These are phyloP conservation scores for Neurospora sp. DNA, from an alignment of 495 filamentous ascomycete species.

Conservation along the genomic window DNA sequence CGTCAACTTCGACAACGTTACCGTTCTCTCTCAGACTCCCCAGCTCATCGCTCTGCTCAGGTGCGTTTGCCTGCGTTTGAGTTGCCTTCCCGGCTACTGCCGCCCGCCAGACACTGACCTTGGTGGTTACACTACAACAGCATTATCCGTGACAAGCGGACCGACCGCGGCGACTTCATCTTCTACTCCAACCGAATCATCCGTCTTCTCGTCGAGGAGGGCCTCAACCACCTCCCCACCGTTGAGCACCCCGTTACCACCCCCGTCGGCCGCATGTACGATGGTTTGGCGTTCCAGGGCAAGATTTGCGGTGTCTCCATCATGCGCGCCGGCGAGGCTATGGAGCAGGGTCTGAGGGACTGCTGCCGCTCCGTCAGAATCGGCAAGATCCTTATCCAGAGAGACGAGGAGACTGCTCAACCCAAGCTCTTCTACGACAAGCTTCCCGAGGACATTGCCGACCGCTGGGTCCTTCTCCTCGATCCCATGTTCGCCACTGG, in stretches of 20 bases:
- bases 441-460: slow-evolving; percentile 82
- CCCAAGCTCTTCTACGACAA: slow-evolving; percentile 96
- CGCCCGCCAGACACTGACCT: slow-evolving; percentile 6
- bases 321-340: slow-evolving; percentile 95
- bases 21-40: slow-evolving; percentile 83
- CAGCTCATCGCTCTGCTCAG: slow-evolving; percentile 95
- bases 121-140: slow-evolving; percentile 34
- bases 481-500: slow-evolving; percentile 99
- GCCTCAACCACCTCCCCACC: slow-evolving; percentile 90
- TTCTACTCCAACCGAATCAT: slow-evolving; percentile 99
- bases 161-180: slow-evolving; percentile 88
- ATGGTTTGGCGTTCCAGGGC: slow-evolving; percentile 88
- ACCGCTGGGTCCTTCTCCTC: slow-evolving; percentile 87
- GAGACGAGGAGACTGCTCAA: slow-evolving; percentile 87
- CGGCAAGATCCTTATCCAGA: slow-evolving; percentile 95
- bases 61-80: slow-evolving; percentile 47
- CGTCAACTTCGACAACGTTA: slow-evolving; percentile 78
- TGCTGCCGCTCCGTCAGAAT: slow-evolving; percentile 95
- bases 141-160: slow-evolving; percentile 88
- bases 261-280: slow-evolving; percentile 79
- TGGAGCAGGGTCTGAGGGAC: slow-evolving; percentile 94
- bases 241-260: slow-evolving; percentile 80
- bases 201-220: slow-evolving; percentile 94
- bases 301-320: slow-evolving; percentile 98
- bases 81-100: neutral